Base-by-base conservation (phyloP, 2,329 filamentous ascomycete species). In the Fusarium concolor region DNA sequence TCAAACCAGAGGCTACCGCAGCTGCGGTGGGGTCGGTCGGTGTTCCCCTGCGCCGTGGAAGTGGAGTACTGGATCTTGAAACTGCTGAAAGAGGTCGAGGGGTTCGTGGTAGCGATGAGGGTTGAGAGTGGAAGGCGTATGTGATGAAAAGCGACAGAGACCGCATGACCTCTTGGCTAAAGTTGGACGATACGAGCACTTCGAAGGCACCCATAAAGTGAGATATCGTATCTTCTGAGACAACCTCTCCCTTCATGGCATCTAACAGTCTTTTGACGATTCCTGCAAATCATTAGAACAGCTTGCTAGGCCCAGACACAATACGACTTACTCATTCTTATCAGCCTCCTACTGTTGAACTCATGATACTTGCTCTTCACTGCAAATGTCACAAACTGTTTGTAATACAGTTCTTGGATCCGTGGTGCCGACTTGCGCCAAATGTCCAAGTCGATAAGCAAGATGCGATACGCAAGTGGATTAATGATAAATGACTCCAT, bases 401-500 rank as follows among this genome's bases (percentile, higher is more conserved):
- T 89, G 79, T 97, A 98, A 79, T 98, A 99, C 24, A 97, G 83
- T 72, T 92, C 90, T 75, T 97, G 93, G 0, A 94, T 92, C 18
- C 89, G 85, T 7, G 88, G 77, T 33, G 92, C 90, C 22, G 92
- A 92, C 78, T 89, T 90, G 68, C 95, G 88, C 96, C 96, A 99
- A 20, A 95, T 91, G 73, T 97, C 95, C 69, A 96, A 88, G 78
- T 99, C 96, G 54, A 98, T 92, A 28, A 99, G 85, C 18, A 99
- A 84, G 33, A 97, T 90, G 44, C 96, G 90, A 79, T 98, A 99
- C 6, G 95, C 96, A 65, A 99, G 85, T 0, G 96, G 95, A 73
- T 99, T 99, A 71, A 97, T 92, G 76, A 99, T 96, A 72, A 97
- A 92, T 2, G 95, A 97, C 59, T 95, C 90, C 59, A 93, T 88